Percentiles rank a stretch among this genome's conserved stretches.
phyloP scores from a whole-genome alignment of 176 grass and related monocot species.

The Lolium perenne region DNA sequence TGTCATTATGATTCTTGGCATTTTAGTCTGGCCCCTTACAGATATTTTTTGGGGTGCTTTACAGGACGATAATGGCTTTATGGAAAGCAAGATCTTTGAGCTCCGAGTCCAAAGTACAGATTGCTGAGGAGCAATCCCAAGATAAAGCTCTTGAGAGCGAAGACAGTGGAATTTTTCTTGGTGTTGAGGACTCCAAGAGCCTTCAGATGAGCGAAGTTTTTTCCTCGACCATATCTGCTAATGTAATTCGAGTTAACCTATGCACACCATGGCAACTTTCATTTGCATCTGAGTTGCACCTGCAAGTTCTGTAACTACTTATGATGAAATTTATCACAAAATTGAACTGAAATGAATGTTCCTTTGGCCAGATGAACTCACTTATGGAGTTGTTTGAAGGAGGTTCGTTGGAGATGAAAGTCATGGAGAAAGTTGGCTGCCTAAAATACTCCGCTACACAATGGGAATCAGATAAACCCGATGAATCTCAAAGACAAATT shows the following conservation, averaged over 20 bases:
- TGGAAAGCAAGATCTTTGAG: constrained; percentile 94
- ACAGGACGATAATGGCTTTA: constrained; percentile 88
- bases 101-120: constrained; percentile 70
- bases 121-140: constrained; percentile 82
- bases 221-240: constrained; percentile 54
- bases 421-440: constrained; percentile 91
- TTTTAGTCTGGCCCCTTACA: constrained; percentile 22
- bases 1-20: constrained; percentile 21
- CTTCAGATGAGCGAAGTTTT: constrained; percentile 70
- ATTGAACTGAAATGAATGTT: constrained; percentile 27
- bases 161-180: constrained; percentile 76
- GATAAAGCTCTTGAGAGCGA: constrained; percentile 58
- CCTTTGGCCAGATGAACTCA: constrained; percentile 59
- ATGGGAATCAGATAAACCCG: constrained; percentile 71
- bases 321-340: constrained; percentile 31
- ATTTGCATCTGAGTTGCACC: constrained; percentile 25
- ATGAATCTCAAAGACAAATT: constrained; percentile 76
- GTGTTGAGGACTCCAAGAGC: constrained; percentile 69
- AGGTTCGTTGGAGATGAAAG: constrained; percentile 69
- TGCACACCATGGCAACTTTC: constrained; percentile 16
- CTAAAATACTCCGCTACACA: constrained; percentile 65
- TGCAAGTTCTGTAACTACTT: constrained; percentile 15
- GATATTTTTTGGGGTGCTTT: constrained; percentile 41
- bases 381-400: constrained; percentile 82
- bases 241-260: constrained; percentile 56